These are phyloP conservation scores for Macrophomina phaseolina DNA, from an alignment of 2,329 filamentous ascomycete genomes.

Conservation along the genomic window DNA sequence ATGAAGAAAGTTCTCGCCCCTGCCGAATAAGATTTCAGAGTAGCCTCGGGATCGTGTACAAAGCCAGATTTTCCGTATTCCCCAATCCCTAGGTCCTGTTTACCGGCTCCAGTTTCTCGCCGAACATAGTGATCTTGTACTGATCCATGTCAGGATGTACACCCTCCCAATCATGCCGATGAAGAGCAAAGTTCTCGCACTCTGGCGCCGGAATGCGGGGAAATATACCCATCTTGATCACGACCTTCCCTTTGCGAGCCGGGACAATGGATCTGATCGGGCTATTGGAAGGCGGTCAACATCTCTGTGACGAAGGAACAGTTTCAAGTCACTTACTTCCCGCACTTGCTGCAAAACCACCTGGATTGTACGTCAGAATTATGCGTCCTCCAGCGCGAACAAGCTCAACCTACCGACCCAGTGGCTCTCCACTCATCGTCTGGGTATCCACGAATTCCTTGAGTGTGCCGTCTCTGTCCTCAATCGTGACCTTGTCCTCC, in stretches of 20 bases:
- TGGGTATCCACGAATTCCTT: slow-evolving; percentile 53
- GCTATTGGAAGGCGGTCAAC: slow-evolving; percentile 39
- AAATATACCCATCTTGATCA: slow-evolving; percentile 60
- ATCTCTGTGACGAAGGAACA: not conserved
- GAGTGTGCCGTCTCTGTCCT: slow-evolving; percentile 52
- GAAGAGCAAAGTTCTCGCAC: slow-evolving; percentile 51
- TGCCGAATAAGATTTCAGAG: no score
- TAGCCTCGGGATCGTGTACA: no score
- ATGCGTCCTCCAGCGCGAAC: no score
- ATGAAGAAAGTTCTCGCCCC: no score
- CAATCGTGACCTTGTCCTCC: slow-evolving; percentile 52
- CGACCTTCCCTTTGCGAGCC: slow-evolving; percentile 44
- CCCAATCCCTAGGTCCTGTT: not conserved
- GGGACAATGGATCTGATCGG: slow-evolving; percentile 55
- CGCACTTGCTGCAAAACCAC: slow-evolving; percentile 54
- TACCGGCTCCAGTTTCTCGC: slow-evolving; percentile 43
- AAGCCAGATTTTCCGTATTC: not conserved
- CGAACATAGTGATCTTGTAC: slow-evolving; percentile 48
- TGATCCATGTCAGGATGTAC: slow-evolving; percentile 44
- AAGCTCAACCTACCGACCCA: slow-evolving; percentile 38
- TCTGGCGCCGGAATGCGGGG: slow-evolving; percentile 55
- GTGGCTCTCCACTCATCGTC: slow-evolving; percentile 54
- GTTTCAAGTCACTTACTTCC: slow-evolving; percentile 45
- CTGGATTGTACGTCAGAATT: no score
- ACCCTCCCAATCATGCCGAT: slow-evolving; percentile 53